These are phyloP conservation scores for Cladorrhinum samala DNA, from an alignment of 495 filamentous ascomycete species.

Conservation along the genomic window DNA sequence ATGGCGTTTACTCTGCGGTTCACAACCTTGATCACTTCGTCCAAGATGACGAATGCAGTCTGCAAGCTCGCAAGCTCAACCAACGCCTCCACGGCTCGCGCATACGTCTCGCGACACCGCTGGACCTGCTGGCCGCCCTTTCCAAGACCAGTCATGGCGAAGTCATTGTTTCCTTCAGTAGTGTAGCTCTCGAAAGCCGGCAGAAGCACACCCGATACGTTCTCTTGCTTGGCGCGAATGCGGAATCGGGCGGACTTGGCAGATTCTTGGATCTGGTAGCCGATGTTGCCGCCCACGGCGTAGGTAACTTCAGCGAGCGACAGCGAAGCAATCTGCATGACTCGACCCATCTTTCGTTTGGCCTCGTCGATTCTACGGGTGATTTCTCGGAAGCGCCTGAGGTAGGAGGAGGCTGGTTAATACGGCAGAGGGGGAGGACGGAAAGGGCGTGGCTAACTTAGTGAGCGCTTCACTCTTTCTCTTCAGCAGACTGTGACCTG, in stretches of 20 bases:
- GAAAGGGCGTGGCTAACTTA: conserved; percentile 48
- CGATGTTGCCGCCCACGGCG: conserved; percentile 91
- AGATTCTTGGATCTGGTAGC: conserved; percentile 95
- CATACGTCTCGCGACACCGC: conserved; percentile 90
- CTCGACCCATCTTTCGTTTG: conserved; percentile 98
- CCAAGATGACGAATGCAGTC: conserved; percentile 96
- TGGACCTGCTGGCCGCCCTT: conserved; percentile 98
- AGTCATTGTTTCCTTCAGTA: conserved; percentile 88
- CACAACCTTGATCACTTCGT: conserved; percentile 99
- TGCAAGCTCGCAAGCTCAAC: conserved; percentile 95
- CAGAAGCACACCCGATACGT: conserved; percentile 92
- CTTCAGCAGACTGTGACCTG: conserved; percentile 79
- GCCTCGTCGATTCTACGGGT: conserved; percentile 96
- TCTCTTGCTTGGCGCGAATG: conserved; percentile 91
- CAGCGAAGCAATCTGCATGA: conserved; percentile 98
- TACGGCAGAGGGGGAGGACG: background rate
- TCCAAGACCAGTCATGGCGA: conserved; percentile 89
- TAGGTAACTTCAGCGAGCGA: conserved; percentile 97
- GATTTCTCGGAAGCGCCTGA: conserved; percentile 90
- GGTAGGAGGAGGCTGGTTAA: too few relatives aligned
- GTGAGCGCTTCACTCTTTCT: conserved; percentile 90
- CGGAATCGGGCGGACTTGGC: conserved; percentile 89
- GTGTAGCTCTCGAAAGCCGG: conserved; percentile 87
- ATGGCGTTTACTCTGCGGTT: conserved; percentile 98
- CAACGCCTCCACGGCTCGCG: conserved; percentile 91